phyloP scores from a whole-genome alignment of 2,329 filamentous ascomycete genomes.

The Xylariaceae sp. region DNA sequence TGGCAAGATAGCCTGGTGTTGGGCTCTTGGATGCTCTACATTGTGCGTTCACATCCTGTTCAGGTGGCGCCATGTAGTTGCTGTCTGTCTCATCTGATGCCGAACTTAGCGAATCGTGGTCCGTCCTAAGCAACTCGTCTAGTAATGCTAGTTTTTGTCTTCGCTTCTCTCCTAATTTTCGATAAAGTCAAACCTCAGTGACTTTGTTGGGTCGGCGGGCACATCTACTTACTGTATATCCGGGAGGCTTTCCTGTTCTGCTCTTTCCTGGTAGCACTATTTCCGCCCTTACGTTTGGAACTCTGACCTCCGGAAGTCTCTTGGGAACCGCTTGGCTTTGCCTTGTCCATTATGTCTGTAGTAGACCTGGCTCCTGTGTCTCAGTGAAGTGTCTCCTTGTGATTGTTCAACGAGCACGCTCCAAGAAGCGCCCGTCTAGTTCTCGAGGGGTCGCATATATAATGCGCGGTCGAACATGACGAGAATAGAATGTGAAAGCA shows the following conservation, averaged over 20 bases:
- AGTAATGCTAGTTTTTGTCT: constrained; percentile 41
- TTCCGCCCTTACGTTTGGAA: constrained; percentile 24
- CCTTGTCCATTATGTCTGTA: constrained; percentile 21
- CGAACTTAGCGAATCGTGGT: constrained; percentile 30
- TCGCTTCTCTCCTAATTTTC: constrained; percentile 37
- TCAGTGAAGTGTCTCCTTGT: no score
- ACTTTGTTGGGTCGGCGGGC: neutral
- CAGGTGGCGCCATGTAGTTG: constrained; percentile 13
- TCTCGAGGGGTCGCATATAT: no score
- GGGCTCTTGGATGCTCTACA: constrained; percentile 26
- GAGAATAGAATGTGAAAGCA: no score
- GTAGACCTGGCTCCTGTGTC: no score
- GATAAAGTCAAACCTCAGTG: constrained; percentile 15
- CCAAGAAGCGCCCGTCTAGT: no score
- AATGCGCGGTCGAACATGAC: no score
- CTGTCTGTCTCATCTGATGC: constrained; percentile 28
- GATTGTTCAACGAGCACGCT: no score
- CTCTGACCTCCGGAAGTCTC: constrained; percentile 14
- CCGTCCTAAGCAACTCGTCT: constrained; percentile 34
- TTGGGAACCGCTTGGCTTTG: constrained; percentile 11
- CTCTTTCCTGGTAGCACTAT: constrained; percentile 29
- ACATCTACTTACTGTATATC: constrained; percentile 30
- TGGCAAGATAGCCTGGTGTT: constrained; percentile 15
- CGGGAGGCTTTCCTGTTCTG: constrained; percentile 30
- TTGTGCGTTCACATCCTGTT: no score